Conservation (phyloP, 2,329 filamentous ascomycete genomes). For the Lomentospora prolificans region DNA sequence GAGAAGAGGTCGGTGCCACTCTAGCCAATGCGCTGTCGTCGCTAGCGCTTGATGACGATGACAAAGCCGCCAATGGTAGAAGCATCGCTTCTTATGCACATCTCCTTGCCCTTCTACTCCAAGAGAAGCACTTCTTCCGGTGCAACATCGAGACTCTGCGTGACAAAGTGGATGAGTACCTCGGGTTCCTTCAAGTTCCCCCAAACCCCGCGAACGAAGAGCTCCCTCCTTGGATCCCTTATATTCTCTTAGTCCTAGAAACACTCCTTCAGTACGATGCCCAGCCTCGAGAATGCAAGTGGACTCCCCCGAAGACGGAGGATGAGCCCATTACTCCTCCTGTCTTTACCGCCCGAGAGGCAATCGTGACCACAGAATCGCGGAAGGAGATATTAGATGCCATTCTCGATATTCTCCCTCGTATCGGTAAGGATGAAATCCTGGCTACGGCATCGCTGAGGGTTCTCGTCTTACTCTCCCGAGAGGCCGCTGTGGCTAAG, state of each 20-base stretch:
- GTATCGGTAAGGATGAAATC: conserved; percentile 77
- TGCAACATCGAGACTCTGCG: conserved; percentile 65
- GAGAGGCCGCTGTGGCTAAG: conserved; percentile 64
- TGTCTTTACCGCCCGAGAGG: conserved; percentile 6
- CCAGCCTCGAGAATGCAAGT: conserved; percentile 64
- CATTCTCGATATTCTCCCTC: conserved; percentile 74
- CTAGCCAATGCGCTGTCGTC: conserved; percentile 76
- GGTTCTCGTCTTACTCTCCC: conserved; percentile 78
- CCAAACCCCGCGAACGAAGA: conserved; percentile 61
- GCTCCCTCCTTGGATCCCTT: conserved; percentile 84
- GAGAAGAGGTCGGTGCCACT: conserved; percentile 67
- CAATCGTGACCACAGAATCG: conserved; percentile 46
- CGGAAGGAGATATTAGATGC: conserved; percentile 63
- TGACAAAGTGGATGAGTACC: conserved; percentile 64
- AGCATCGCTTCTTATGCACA: conserved; percentile 84
- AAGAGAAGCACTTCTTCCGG: conserved; percentile 72
- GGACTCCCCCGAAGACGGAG: conserved; percentile 48
- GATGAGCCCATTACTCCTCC: conserved; percentile 40
- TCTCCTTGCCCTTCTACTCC: conserved; percentile 76
- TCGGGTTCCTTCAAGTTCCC: conserved; percentile 67
- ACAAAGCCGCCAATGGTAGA: conserved; percentile 52
- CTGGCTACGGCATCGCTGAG: conserved; percentile 76
- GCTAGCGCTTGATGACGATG: conserved; percentile 49
- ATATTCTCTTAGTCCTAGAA: conserved; percentile 83
- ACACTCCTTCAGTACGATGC: conserved; percentile 83